phyloP scores from a whole-genome alignment of 345 rosid genomes.

The Brassica juncea region DNA sequence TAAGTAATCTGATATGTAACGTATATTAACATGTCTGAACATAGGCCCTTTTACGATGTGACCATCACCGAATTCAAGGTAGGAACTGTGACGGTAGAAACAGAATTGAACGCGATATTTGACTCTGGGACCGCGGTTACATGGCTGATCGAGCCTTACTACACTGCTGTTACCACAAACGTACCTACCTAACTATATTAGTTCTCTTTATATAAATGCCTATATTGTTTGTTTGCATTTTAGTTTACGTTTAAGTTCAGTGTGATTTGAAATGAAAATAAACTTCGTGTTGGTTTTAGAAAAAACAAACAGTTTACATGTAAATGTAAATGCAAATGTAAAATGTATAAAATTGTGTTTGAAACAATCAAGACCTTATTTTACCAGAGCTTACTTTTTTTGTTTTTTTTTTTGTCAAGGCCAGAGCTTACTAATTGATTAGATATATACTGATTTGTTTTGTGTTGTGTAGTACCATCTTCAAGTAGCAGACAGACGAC shows the following conservation, averaged over 20 bases:
- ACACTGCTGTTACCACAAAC: slow-evolving; percentile 54
- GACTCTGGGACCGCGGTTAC: slow-evolving; percentile 96
- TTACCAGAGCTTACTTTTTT: not conserved
- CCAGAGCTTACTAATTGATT: not conserved
- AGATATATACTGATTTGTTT: not conserved
- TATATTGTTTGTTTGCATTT: not conserved
- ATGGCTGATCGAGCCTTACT: slow-evolving; percentile 82
- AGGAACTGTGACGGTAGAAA: slow-evolving; percentile 53
- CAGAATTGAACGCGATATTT: slow-evolving; percentile 64
- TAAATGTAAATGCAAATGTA: not conserved
- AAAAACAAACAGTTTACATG: not conserved
- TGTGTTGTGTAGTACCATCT: slow-evolving; percentile 56
- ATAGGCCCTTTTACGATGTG: slow-evolving; percentile 72
- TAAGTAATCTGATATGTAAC: not conserved
- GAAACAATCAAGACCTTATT: not conserved
- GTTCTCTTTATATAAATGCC: not conserved
- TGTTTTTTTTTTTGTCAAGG: no score
- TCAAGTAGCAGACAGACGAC: slow-evolving; percentile 48
- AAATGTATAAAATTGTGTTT: not conserved
- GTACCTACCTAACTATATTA: slow-evolving; percentile 48
- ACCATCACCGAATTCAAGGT: slow-evolving; percentile 57
- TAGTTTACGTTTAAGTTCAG: not conserved
- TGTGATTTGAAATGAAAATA: not conserved
- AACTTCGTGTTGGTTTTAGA: not conserved
- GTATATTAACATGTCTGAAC: not conserved